A percentile compares a stretch with the other conserved stretches of the same genome.
phyloP scores from a whole-genome alignment of 2,329 filamentous ascomycete species.

The Neurospora sp. region DNA sequence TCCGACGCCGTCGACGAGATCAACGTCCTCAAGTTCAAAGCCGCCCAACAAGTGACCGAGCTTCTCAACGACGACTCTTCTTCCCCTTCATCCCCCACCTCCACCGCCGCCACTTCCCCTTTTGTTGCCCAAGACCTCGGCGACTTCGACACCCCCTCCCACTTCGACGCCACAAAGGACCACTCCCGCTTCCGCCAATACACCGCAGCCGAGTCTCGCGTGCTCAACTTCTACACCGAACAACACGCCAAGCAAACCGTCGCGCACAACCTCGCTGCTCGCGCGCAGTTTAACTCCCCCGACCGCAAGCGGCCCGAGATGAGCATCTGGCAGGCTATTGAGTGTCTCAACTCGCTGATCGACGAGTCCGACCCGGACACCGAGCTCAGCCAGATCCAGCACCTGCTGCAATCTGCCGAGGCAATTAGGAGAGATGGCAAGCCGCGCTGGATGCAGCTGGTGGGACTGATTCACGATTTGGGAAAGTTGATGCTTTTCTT shows the following conservation, averaged over 20 bases:
- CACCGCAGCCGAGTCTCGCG: conserved; percentile 69
- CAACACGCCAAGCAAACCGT: conserved; percentile 65
- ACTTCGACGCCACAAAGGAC: conserved; percentile 25
- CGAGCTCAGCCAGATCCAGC: conserved; percentile 77
- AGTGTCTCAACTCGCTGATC: conserved; percentile 83
- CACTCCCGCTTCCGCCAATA: conserved; percentile 51
- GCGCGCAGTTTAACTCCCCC: conserved; percentile 58
- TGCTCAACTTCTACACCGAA: conserved; percentile 77
- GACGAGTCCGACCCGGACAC: conserved; percentile 91
- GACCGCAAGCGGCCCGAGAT: conserved; percentile 56
- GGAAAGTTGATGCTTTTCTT: conserved; percentile 68
- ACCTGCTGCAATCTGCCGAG: conserved; percentile 80
- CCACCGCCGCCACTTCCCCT: background rate
- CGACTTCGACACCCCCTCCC: conserved; percentile 9
- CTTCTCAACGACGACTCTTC: background rate
- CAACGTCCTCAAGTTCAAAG: conserved; percentile 22
- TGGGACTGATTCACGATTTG: conserved; percentile 67
- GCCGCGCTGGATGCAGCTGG: conserved; percentile 73
- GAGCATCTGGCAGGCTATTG: conserved; percentile 85
- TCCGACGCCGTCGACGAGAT: conserved; percentile 26
- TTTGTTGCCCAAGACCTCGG: background rate
- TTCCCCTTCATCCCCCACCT: background rate
- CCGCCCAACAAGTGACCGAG: background rate
- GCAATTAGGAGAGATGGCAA: conserved; percentile 79
- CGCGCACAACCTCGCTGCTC: conserved; percentile 74